Base-by-base conservation (phyloP, 306 rosid species). In the Bauhinia variegata region DNA sequence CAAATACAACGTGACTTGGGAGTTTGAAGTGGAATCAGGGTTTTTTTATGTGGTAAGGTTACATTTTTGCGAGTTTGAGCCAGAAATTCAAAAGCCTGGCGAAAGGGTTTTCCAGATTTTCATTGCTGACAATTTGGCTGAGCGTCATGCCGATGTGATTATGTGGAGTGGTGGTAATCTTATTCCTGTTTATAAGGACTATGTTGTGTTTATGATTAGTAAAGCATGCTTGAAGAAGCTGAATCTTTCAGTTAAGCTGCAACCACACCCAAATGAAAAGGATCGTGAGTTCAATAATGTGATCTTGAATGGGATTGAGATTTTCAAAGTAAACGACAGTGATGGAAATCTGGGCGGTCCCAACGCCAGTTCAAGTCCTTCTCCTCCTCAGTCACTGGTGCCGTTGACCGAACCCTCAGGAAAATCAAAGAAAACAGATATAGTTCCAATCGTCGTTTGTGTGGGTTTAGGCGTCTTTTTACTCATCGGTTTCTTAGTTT, bases 41-140 rank as follows among this genome's bases (percentile, higher is more conserved):
- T 53, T 53, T 16, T 0, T 0, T 8, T 53, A 53, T 28, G 3
- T 53, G 33, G 13, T 18, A 1, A 8, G 58, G 36, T 14, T 53
- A 2, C 58, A 53, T 18, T 53, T 53, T 12, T 53, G 58, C 10
- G 58, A 53, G 11, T 28, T 53, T 28, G 58, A 53, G 36, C 1
- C 7, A 19, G 4, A 4, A 11, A 11, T 53, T 19, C 58, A 53
- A 53, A 11, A 11, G 0, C 0, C 2, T 19, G 58, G 58, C 11
- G 13, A 53, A 3, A 53, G 58, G 7, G 58, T 53, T 11, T 53
- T 53, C n/a, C 58, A 53, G 36, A 53, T 53, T 5, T 23, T 53
- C 36, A 53, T 53, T 7, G 36, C 5, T 5, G 58, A 53, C 58
- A 11, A 5, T 3, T 18, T 53, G 34, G 58, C 58, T 8, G 58